Conservation (phyloP, 108 stramenopile species). For the Pseudonitzschia multistriata region DNA sequence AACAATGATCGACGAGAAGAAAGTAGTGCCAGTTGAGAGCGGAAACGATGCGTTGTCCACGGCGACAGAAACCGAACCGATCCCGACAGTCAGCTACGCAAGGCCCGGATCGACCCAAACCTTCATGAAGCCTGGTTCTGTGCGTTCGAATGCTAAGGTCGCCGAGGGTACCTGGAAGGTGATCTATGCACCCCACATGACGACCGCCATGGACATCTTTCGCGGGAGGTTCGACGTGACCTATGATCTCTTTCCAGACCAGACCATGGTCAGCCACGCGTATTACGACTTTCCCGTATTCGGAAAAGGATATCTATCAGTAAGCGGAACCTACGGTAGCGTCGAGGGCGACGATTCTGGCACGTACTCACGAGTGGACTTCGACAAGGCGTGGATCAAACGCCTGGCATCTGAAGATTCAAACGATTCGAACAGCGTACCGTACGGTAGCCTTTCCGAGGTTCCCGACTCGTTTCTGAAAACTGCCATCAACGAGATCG, state of each 20-base stretch:
- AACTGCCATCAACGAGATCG: slow-evolving; percentile 45
- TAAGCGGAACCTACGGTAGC: slow-evolving; percentile 68
- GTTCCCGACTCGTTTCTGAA: slow-evolving; percentile 60
- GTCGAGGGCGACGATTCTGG: background rate
- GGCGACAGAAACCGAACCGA: background rate
- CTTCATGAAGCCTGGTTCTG: slow-evolving; percentile 16
- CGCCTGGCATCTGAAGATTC: no score
- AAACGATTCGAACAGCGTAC: no score
- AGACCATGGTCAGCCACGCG: slow-evolving; percentile 56
- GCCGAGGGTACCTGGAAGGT: slow-evolving; percentile 68
- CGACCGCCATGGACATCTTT: slow-evolving; percentile 37
- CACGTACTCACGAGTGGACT: slow-evolving; percentile 68
- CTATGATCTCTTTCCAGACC: slow-evolving; percentile 52
- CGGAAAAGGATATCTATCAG: slow-evolving; percentile 49
- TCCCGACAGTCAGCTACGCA: slow-evolving; percentile 16
- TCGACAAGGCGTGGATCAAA: slow-evolving; percentile 71
- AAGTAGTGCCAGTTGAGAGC: background rate
- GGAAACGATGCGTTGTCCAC: background rate
- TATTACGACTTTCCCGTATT: slow-evolving; percentile 53
- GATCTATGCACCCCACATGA: slow-evolving; percentile 74
- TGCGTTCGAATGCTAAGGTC: background rate
- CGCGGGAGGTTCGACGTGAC: slow-evolving; percentile 36
- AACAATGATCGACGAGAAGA: slow-evolving; percentile 3
- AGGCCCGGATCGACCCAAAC: slow-evolving; percentile 51
- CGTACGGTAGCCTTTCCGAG: slow-evolving; percentile 39